These are phyloP conservation scores for Rhodotorula diobovata DNA, from an alignment of 768 basidiomycete species.

Conservation along the genomic window DNA sequence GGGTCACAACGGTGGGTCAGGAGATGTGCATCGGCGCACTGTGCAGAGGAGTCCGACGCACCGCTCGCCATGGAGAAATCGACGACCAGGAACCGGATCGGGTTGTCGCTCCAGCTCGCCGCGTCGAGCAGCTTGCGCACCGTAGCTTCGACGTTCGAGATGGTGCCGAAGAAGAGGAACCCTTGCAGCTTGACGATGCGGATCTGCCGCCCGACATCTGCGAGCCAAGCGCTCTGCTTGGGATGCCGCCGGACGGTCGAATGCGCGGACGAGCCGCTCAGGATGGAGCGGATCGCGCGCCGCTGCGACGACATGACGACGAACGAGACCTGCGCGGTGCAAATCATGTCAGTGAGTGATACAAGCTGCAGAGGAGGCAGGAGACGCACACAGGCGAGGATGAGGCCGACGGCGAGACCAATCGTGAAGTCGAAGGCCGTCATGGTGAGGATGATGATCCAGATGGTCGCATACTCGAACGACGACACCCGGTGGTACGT, in stretches of 20 bases:
- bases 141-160: slow-evolving; percentile 78
- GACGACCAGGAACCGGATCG: slow-evolving; percentile 82
- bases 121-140: slow-evolving; percentile 70
- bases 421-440: slow-evolving; percentile 88
- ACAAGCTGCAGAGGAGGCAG: slow-evolving; percentile 42
- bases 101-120: slow-evolving; percentile 65
- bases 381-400: slow-evolving; percentile 65
- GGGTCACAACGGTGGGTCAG: no score
- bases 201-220: slow-evolving; percentile 74
- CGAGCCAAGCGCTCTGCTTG: slow-evolving; percentile 80
- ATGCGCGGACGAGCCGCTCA: slow-evolving; percentile 72
- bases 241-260: slow-evolving; percentile 79
- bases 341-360: slow-evolving; percentile 40
- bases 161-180: slow-evolving; percentile 90
- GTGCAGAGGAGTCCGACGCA: neutral
- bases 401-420: slow-evolving; percentile 85
- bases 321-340: slow-evolving; percentile 64
- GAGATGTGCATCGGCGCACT: neutral
- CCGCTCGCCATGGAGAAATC: slow-evolving; percentile 69
- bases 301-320: slow-evolving; percentile 90
- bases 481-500: slow-evolving; percentile 79
- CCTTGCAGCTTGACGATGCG: slow-evolving; percentile 83
- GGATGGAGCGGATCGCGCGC: slow-evolving; percentile 70
- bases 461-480: slow-evolving; percentile 54
- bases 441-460: slow-evolving; percentile 64